These are phyloP conservation scores for Echium plantagineum DNA, from an alignment of 257 asterid species.

Conservation along the genomic window DNA sequence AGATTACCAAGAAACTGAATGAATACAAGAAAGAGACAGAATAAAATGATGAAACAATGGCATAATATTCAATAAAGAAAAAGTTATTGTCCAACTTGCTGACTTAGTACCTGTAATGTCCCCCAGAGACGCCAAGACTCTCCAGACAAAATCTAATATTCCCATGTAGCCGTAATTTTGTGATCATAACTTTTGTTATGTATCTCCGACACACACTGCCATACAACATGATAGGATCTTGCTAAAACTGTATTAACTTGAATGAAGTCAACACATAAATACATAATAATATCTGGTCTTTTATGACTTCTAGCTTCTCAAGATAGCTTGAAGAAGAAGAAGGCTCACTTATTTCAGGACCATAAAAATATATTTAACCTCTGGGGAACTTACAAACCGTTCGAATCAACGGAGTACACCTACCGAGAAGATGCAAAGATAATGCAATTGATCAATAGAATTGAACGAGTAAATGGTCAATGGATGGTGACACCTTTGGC, in stretches of 20 bases:
- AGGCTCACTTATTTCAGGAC: constrained; percentile 28
- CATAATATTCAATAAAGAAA: no score
- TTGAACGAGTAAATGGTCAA: constrained; percentile 1
- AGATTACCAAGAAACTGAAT: no score
- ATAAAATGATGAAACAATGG: no score
- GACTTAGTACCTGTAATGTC: constrained; percentile 70
- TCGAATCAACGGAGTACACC: constrained; percentile 85
- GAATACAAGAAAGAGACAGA: no score
- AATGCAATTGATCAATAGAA: no score
- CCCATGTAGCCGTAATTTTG: constrained; percentile 44
- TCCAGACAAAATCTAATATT: constrained; percentile 63
- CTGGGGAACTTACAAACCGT: constrained; percentile 60
- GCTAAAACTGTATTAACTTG: constrained; percentile 5
- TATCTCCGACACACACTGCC: constrained; percentile 48
- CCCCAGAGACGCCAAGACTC: constrained; percentile 89
- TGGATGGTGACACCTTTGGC: neutral
- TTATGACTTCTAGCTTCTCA: constrained; percentile 63
- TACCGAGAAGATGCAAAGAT: constrained; percentile 17
- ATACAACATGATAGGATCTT: constrained; percentile 16
- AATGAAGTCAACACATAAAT: constrained; percentile 13
- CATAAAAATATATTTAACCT: constrained; percentile 53
- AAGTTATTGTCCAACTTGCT: neutral
- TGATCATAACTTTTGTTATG: constrained; percentile 39
- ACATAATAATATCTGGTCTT: constrained; percentile 53
- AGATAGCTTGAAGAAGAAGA: constrained; percentile 20